phyloP scores from a whole-genome alignment of 2,329 filamentous ascomycete species.

The Colletotrichum sp. region DNA sequence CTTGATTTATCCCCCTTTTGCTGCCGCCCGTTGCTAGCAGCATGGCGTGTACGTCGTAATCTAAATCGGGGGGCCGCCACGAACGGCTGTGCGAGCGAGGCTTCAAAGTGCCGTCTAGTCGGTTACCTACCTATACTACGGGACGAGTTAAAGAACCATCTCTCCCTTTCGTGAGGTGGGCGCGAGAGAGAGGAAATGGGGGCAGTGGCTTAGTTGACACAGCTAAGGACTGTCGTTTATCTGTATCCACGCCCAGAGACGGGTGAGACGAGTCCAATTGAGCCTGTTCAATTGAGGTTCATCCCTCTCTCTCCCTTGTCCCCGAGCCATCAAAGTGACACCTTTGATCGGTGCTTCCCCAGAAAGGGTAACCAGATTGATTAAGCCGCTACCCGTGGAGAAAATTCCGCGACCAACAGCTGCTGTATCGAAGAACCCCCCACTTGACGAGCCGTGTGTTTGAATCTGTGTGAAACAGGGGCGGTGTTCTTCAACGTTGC shows the following conservation, averaged over 20 bases:
- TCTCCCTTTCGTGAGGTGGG: background rate
- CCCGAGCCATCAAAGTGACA: constrained; percentile 4
- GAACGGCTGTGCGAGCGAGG: background rate
- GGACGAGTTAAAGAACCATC: background rate
- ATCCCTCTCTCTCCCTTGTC: background rate
- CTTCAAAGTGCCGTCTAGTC: background rate
- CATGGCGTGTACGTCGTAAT: background rate
- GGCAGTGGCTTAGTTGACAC: background rate
- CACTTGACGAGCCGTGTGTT: background rate
- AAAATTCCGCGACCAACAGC: background rate
- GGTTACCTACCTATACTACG: background rate
- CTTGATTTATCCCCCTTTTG: background rate
- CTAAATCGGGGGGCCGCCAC: background rate
- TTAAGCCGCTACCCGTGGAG: background rate
- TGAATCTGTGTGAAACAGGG: constrained; percentile 17
- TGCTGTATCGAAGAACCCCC: background rate
- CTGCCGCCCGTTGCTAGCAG: background rate
- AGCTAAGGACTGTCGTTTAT: background rate
- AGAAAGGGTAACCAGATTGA: background rate
- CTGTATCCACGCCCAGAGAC: background rate
- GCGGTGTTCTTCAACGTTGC: background rate
- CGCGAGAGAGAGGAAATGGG: background rate
- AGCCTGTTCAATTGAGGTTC: background rate
- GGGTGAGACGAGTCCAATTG: background rate
- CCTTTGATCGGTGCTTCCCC: background rate